Evolutionary conservation across 306 rosid species (phyloP), one percentile per base, ranked within the genome.

Genomic region (Senna siamea): DNA sequence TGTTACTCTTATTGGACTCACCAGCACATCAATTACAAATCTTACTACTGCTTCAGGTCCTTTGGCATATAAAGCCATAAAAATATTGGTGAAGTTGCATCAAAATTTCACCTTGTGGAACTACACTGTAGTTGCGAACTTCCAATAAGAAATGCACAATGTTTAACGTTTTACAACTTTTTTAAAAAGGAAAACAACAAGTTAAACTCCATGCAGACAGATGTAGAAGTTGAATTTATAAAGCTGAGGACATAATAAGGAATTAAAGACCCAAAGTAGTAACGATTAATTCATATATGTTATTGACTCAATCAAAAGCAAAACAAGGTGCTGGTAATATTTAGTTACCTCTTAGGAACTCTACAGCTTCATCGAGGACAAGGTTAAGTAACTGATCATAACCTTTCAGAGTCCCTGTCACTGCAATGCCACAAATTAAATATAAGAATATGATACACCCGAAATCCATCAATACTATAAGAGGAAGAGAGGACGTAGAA

Each of bases 311-410:
- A 47, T 3, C 9, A 73, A 59, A 9, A 30, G 57, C 15, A 69
- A 53, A 67, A 19, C 23, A 80, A 53, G 32, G 40, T 13, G 35
- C 43, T 13, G 9, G 6, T 20, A 4, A 2, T 62, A 78, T 63
- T 74, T 26, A 26, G 30, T 26, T 79, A 94, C 99, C 99, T 88
- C 99, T 87, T 9, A 90, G 65, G 84, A 89, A 94, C 80, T 94
- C 99, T 9, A 92, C 76, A 19, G 97, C 95, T 84, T 94, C 99
- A 62, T 94, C 99, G 19, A 94, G 80, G 43, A 94, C 97, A 75
- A 94, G 99, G 79, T 94, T 94, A 37, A 94, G 89, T 69, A 94
- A 81, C 84, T 94, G 98, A 77, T 94, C 98, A 76, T 94, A 94
- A 66, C 97, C 98, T 85, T 94, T 94, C 2, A 94, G 84, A 73